phyloP scores from a whole-genome alignment of 129 eudicot genomes.

The Lactuca saligna region DNA sequence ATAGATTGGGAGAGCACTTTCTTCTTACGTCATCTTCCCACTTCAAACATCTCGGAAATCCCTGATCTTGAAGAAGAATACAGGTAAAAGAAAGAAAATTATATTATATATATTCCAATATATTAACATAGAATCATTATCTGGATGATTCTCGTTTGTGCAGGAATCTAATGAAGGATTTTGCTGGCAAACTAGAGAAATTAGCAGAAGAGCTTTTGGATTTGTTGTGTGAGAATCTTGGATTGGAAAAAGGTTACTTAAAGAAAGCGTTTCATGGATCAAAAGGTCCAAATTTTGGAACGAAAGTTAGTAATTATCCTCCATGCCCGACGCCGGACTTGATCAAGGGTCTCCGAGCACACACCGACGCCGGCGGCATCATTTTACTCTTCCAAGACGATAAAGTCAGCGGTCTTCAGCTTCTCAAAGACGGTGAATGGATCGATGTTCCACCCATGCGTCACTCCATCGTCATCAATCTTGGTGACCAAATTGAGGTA shows the following conservation, averaged over 20 bases:
- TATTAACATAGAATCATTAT: neutral
- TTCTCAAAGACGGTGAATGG: slow-evolving; percentile 73
- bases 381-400: slow-evolving; percentile 76
- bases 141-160: slow-evolving; percentile 27
- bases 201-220: slow-evolving; percentile 61
- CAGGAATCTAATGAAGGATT: slow-evolving; percentile 59
- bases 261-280: slow-evolving; percentile 68
- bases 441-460: slow-evolving; percentile 77
- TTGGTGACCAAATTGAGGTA: slow-evolving; percentile 77
- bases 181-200: slow-evolving; percentile 49
- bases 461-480: slow-evolving; percentile 73
- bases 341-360: slow-evolving; percentile 81
- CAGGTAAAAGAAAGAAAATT: slow-evolving; percentile 31
- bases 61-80: slow-evolving; percentile 57
- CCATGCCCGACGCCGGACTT: slow-evolving; percentile 77
- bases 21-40: slow-evolving; percentile 59
- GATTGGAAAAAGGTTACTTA: slow-evolving; percentile 67
- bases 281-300: slow-evolving; percentile 69
- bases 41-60: slow-evolving; percentile 44
- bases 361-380: slow-evolving; percentile 78
- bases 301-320: slow-evolving; percentile 80
- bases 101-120: neutral
- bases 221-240: slow-evolving; percentile 66
- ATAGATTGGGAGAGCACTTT: slow-evolving; percentile 72
- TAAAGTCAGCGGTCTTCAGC: slow-evolving; percentile 73